Percentiles rank a stretch among this genome's conserved stretches.
These are phyloP conservation scores for Diplodia sapinea DNA, from an alignment of 2,329 filamentous ascomycete genomes.

Conservation along the genomic window DNA sequence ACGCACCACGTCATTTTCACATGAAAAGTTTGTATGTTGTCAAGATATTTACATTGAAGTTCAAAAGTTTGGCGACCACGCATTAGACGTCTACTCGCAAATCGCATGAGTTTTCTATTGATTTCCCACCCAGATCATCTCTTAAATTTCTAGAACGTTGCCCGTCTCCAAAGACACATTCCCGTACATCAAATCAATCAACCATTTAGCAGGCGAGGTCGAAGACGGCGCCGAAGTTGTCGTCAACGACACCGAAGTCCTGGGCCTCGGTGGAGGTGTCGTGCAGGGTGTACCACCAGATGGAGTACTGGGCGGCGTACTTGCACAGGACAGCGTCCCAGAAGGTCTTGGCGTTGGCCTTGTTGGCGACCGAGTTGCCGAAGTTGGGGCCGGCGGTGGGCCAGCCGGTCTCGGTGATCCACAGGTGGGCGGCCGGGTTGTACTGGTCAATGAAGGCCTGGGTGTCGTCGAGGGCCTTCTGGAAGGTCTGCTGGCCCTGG, in stretches of 20 bases:
- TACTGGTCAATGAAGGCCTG: slow-evolving; percentile 40
- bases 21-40: not conserved
- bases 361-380: slow-evolving; percentile 24
- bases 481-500: slow-evolving; percentile 42
- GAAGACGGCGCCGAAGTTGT: slow-evolving; percentile 32
- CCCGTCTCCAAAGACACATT: slow-evolving; percentile 10
- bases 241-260: slow-evolving; percentile 32
- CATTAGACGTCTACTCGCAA: slow-evolving; percentile 10
- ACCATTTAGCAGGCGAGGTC: slow-evolving; percentile 28
- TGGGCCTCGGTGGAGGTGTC: slow-evolving; percentile 31
- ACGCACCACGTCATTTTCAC: not conserved
- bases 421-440: slow-evolving; percentile 41
- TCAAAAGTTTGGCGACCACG: not conserved
- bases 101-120: not conserved
- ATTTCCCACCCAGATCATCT: not conserved
- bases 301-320: slow-evolving; percentile 30
- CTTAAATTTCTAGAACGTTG: slow-evolving; percentile 1
- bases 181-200: not conserved
- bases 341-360: slow-evolving; percentile 32
- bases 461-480: slow-evolving; percentile 40
- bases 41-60: slow-evolving; percentile 25
- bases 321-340: slow-evolving; percentile 33
- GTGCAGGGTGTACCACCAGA: slow-evolving; percentile 34
- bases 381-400: slow-evolving; percentile 32
- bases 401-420: slow-evolving; percentile 44